phyloP scores from a whole-genome alignment of 179 eudicot genomes.

The Actinidia chinensis region DNA sequence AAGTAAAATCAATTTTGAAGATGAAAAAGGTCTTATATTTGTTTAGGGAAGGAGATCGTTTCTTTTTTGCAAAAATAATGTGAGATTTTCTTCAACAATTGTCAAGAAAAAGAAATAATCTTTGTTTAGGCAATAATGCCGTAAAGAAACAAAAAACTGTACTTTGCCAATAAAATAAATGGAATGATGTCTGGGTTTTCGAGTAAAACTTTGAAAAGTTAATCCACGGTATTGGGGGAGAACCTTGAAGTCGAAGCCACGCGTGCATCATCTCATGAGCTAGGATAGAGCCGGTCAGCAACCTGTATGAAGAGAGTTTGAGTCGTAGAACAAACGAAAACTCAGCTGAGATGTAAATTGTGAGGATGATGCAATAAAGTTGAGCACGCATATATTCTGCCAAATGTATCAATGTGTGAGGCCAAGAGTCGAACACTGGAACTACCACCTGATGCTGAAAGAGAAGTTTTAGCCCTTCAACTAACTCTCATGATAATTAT shows the following conservation, averaged over 20 bases:
- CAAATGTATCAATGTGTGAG: not conserved
- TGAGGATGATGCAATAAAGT: not conserved
- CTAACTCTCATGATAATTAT: not conserved
- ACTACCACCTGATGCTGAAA: not conserved
- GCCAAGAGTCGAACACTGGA: not conserved
- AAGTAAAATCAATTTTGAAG: not conserved
- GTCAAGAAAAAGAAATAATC: not conserved
- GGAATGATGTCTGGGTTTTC: not conserved
- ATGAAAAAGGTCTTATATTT: not conserved
- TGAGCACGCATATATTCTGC: not conserved
- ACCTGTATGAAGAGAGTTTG: slow-evolving; percentile 37
- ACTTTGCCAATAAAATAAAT: not conserved
- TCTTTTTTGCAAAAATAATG: not conserved
- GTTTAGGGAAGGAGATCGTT: not conserved
- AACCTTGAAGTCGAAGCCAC: slow-evolving; percentile 81
- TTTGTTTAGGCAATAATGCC: not conserved
- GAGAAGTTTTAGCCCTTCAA: not conserved
- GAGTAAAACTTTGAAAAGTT: not conserved
- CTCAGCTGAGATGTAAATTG: not conserved
- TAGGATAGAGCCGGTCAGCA: slow-evolving; percentile 76
- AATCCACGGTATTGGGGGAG: not conserved
- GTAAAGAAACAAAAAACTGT: not conserved
- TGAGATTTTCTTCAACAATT: not conserved
- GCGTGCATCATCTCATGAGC: slow-evolving; percentile 97
- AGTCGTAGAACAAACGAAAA: not conserved